phyloP scores from a whole-genome alignment of 306 rosid genomes.

The Corylus americana region DNA sequence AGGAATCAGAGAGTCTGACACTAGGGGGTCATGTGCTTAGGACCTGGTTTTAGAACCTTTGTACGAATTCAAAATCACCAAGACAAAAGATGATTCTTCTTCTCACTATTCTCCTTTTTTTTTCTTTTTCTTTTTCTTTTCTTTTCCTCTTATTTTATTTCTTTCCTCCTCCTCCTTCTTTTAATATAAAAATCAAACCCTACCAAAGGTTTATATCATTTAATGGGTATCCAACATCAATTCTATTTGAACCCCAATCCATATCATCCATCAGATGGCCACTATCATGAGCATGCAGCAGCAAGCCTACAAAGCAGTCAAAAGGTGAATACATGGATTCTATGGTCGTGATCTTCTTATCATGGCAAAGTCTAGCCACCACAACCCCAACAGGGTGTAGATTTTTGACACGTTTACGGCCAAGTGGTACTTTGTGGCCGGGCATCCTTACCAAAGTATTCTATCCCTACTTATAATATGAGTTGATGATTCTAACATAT shows the following conservation, averaged over 20 bases:
- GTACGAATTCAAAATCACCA: slow-evolving; percentile 77
- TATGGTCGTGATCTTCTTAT: slow-evolving; percentile 25
- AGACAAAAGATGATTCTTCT: slow-evolving; percentile 81
- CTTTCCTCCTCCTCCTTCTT: slow-evolving; percentile 34
- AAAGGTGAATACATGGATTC: slow-evolving; percentile 22
- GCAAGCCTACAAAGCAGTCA: slow-evolving; percentile 18
- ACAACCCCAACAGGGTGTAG: slow-evolving; percentile 30
- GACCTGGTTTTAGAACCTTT: slow-evolving; percentile 61
- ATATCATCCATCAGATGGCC: no score
- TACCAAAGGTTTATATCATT: neutral
- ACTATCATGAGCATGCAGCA: no score
- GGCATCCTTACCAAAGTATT: slow-evolving; percentile 32
- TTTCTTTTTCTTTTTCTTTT: slow-evolving; percentile 25
- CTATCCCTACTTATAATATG: slow-evolving; percentile 33
- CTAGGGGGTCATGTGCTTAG: slow-evolving; percentile 87
- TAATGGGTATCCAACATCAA: neutral
- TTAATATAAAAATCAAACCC: slow-evolving; percentile 34
- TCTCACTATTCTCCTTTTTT: slow-evolving; percentile 34
- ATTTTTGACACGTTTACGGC: slow-evolving; percentile 50
- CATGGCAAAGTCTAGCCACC: neutral
- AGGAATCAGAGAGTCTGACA: slow-evolving; percentile 86
- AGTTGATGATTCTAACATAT: slow-evolving; percentile 57
- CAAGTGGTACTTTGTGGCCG: slow-evolving; percentile 33
- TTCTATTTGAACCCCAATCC: slow-evolving; percentile 13
- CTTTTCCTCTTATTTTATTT: slow-evolving; percentile 32